Evolutionary conservation across 345 rosid genomes (phyloP), one percentile per base, ranked within the genome.

Genomic region (Ailanthus altissimus): DNA sequence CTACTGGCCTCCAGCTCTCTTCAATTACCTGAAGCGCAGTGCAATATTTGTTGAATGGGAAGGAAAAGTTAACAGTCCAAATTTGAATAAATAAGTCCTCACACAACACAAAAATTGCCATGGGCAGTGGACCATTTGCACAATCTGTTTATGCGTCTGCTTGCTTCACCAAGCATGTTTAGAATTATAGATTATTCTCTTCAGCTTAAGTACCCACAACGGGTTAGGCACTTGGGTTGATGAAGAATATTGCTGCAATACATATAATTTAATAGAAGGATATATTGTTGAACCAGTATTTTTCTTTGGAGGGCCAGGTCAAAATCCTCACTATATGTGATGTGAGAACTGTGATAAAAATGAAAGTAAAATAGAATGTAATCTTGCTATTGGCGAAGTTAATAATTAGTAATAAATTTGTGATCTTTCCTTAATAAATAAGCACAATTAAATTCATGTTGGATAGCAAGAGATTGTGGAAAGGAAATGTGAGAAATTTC

Each of bases 41-140:
- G 77, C 92, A 4, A 80, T 64, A 5, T 65, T 84, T 23, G 89
- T 87, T n/a, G 78, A 82, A 47, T 86, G 89, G 91, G 91, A 88
- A 70, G 92, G 91, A 15, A 79, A 87, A 80, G 91, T 87, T 36
- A 66, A 80, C 57, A 86, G 90, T 67, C 23, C 53, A 20, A 75
- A 73, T 75, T 82, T 89, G 76, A 60, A 2, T n/a, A 32, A 32
- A 32, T 1, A 32, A 32, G 2, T 32, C 38, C 38, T 32, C 38
- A 1, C 38, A 32, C 38, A 32, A 32, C 38, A 32, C 38, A 32
- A 32, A 32, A 3, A 32, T 3, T 32, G 38, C 38, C 38, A 32
- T 32, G 38, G 38, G 1, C 38, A 32, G 38, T 32, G 38, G 3
- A 32, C 38, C 3, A 32, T 32, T 32, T 32, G 38, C 38, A 32